Percentiles rank a stretch among this genome's conserved stretches.
phyloP scores from a whole-genome alignment of 768 basidiomycete genomes.

The Xerocomus brunneocitrinus region DNA sequence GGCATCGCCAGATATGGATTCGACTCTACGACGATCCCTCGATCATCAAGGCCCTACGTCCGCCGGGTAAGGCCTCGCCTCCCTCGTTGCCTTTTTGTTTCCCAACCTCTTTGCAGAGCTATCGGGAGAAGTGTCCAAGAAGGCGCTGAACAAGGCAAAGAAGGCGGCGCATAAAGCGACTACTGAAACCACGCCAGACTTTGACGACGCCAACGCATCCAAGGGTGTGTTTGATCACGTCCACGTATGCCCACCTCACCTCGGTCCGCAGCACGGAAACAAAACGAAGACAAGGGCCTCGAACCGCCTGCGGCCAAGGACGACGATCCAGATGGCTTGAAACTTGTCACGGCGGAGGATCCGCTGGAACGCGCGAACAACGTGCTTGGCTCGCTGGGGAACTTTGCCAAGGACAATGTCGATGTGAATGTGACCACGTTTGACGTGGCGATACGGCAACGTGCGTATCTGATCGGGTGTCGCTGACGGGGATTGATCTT shows the following conservation, averaged over 20 bases:
- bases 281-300: slow-evolving; percentile 66
- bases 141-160: slow-evolving; percentile 84
- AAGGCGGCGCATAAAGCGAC: slow-evolving; percentile 62
- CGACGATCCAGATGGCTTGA: slow-evolving; percentile 80
- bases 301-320: slow-evolving; percentile 56
- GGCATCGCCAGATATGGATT: slow-evolving; percentile 60
- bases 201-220: slow-evolving; percentile 45
- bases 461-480: slow-evolving; percentile 41
- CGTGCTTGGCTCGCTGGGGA: slow-evolving; percentile 58
- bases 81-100: slow-evolving; percentile 24
- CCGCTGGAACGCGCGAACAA: slow-evolving; percentile 75
- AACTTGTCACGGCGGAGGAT: slow-evolving; percentile 57
- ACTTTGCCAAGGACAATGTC: slow-evolving; percentile 46
- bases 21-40: slow-evolving; percentile 67
- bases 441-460: slow-evolving; percentile 77
- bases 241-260: slow-evolving; percentile 8
- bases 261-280: slow-evolving; percentile 25
- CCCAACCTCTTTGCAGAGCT: slow-evolving; percentile 10
- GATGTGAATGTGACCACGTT: slow-evolving; percentile 73
- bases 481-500: neutral
- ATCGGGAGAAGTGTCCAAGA: slow-evolving; percentile 48
- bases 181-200: slow-evolving; percentile 37
- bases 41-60: slow-evolving; percentile 39
- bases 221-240: slow-evolving; percentile 48
- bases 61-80: slow-evolving; percentile 32